Evolutionary conservation across 805 yeast species (phyloP), one percentile per base, ranked within the genome.

Genomic region (Nakazawaea anatomiae): DNA sequence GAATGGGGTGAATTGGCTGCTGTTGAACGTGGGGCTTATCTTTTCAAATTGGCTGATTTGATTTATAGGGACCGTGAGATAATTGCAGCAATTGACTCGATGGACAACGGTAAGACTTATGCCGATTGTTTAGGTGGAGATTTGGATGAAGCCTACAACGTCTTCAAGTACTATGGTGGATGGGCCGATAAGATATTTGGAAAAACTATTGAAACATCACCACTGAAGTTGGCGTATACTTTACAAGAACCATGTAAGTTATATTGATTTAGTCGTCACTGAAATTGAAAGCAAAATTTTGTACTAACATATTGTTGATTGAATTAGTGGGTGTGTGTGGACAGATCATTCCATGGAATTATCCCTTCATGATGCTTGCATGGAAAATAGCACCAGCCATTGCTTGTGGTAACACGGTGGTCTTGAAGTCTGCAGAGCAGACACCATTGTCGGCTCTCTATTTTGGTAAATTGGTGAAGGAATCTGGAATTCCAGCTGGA

Each of bases 151-250:
- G 69, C 78, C 46, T 68, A 78, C 44, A 75, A 65, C 46, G 77
- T 78, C 30, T 74, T 82, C 70, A 79, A 80, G 60, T 84, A 83
- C 63, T 77, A 80, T 57, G 91, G 88, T 35, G 94, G 94, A 30
- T 85, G 83, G 80, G 83, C 89, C 52, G 94, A 87, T 69, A 87
- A 87, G 70, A 69, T 79, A 54, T 71, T 71, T 45, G 94, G 94
- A n/a, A 75, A 78, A 54, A 74, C 81, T 36, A 75, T 83, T 56
- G 79, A 80, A 58, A 76, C 78, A 29, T 74, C 73, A 28, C 70
- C 71, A 36, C 71, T 74, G 47, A 82, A 80, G 63, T 69, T 79
- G 51, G 74, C 76, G 25, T 77, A 74, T 61, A 78, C 81, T 12
- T 65, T 75, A 41, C 81, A 79, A 58, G 78, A 75, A 62, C 82